Base-by-base conservation (phyloP, 257 asterid genomes). In the Agastache rugosa region DNA sequence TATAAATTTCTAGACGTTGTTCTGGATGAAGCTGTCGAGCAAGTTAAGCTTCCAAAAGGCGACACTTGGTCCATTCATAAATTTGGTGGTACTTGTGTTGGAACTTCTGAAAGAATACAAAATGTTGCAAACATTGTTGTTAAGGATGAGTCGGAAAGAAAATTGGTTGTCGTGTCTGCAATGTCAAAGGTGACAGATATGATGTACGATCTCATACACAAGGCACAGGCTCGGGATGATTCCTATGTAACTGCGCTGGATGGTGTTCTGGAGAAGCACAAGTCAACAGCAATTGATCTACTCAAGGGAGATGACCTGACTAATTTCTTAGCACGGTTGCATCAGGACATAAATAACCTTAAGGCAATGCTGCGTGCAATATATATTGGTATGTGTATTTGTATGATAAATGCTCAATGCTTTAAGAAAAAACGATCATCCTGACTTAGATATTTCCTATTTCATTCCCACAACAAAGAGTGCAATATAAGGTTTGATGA, bases 11-110 rank as follows among this genome's bases (percentile, higher is more conserved):
- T 71, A 92, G 97, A 85, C 67, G 51, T 69, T 44, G 74, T 77
- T 75, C 77, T 84, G 78, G 90, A 86, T 73, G 93, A 83, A 67
- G 83, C 85, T 35, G 85, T 84, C 20, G 90, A 81, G 73, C 80
- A 77, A 67, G 81, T 73, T 77, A 85, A 85, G 69, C 85, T 90
- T 65, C 98, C 96, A 0, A 85, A 83, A 89, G 99, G 96, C 27
- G 93, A 87, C 71, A 83, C 89, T 71, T 95, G 99, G 99, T 84
- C 97, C 44, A 85, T 95, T 53, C 99, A 95, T 82, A 95, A 95
- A 79, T 95, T 95, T 83, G 99, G 99, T 6, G 98, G 98, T 41
- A 95, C 99, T 29, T 95, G 99, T 67, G 96, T 95, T 39, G 99
- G 99, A 73, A 87, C 84, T 80, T 85, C 98, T 27, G 96, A 95